A percentile compares a stretch with the other conserved stretches of the same genome.
phyloP scores from a whole-genome alignment of 345 rosid species.

The Eucalyptus virginea region DNA sequence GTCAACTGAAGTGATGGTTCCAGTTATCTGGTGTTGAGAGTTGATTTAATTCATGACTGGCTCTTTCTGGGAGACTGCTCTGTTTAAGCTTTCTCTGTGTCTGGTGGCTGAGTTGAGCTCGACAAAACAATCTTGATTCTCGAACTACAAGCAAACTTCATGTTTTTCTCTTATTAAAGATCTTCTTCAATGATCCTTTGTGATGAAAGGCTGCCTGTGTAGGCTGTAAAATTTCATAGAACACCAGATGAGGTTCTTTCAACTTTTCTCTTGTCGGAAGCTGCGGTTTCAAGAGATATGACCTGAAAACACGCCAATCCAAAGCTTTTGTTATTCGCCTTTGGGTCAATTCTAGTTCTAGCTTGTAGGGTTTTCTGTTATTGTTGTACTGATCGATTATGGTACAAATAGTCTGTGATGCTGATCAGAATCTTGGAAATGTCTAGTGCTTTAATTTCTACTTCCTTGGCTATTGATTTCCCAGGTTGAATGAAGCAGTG shows the following conservation, averaged over 20 bases:
- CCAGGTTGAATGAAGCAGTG: slow-evolving; percentile 84
- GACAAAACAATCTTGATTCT: not conserved
- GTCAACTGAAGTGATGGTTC: not conserved
- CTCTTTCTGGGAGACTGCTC: not conserved
- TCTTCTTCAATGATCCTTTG: not conserved
- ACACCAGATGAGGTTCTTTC: not conserved
- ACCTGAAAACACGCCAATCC: not conserved
- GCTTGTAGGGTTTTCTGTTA: not conserved
- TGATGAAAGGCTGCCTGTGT: not conserved
- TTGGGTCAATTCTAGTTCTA: not conserved
- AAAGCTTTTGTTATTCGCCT: not conserved
- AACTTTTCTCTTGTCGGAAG: not conserved
- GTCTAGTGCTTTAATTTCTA: not conserved
- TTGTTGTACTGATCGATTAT: not conserved
- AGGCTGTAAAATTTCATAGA: not conserved
- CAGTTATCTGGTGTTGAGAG: not conserved
- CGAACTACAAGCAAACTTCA: not conserved
- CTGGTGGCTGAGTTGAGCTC: not conserved
- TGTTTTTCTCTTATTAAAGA: not conserved
- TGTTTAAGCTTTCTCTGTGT: not conserved
- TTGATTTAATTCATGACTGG: not conserved
- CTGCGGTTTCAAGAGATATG: not conserved
- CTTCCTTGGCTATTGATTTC: not conserved
- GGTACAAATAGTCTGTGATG: not conserved
- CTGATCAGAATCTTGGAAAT: not conserved